Conservation (phyloP, 2,329 filamentous ascomycete genomes). For the Falciphora oryzae region DNA sequence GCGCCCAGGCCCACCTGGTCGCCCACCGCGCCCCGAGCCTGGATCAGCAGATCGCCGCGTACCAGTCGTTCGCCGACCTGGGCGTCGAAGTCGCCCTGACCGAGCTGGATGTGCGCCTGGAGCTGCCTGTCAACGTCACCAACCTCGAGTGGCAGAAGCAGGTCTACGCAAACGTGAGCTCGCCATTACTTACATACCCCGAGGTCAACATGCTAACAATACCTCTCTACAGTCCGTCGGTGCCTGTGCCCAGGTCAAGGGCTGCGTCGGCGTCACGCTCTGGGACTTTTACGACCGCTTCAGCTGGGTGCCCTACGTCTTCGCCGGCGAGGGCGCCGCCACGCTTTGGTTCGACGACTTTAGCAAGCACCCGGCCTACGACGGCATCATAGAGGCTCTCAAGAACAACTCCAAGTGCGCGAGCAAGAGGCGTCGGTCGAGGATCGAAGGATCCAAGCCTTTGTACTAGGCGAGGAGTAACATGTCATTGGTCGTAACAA, state of each 20-base stretch:
- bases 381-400: constrained; percentile 28
- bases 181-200: background rate
- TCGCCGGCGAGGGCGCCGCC: constrained; percentile 8
- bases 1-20: constrained; percentile 41
- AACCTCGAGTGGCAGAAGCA: constrained; percentile 10
- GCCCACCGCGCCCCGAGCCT: constrained; percentile 31
- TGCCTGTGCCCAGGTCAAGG: constrained; percentile 9
- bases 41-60: constrained; percentile 28
- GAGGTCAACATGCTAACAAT: background rate
- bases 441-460: constrained; percentile 2
- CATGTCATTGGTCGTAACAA: no score
- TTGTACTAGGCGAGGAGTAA: background rate
- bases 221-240: constrained; percentile 1
- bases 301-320: constrained; percentile 12
- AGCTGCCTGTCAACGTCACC: constrained; percentile 3
- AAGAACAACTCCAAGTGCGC: constrained; percentile 24
- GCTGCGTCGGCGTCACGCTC: constrained; percentile 11
- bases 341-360: constrained; percentile 23
- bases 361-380: constrained; percentile 36
- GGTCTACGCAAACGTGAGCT: constrained; percentile 10
- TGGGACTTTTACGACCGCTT: constrained; percentile 13
- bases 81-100: constrained; percentile 42
- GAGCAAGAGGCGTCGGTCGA: constrained; percentile 5
- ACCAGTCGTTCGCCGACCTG: constrained; percentile 31
- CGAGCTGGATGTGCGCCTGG: constrained; percentile 33